Evolutionary conservation across 139 green algal genomes (phyloP), one percentile per base, ranked within the genome.

Genomic region (Raphidocelis subcapitata): DNA sequence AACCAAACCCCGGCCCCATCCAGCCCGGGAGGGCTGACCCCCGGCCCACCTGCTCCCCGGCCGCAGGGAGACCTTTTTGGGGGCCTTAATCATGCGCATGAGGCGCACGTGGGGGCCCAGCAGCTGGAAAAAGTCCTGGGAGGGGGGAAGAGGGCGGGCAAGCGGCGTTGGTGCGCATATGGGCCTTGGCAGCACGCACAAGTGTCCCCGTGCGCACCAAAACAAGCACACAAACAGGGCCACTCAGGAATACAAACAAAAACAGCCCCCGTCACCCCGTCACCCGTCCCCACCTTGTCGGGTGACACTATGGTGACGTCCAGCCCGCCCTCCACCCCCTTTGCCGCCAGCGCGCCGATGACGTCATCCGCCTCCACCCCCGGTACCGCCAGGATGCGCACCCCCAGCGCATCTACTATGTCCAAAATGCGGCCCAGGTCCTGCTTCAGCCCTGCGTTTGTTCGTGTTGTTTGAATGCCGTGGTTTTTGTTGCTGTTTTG

Each of bases 341-440:
- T 60, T 3, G 65, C 26, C 26, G 72, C 83, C 47, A 93, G 61
- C 2, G 83, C 87, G 33, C 80, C 88, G 20, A 92, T 82, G 10
- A 93, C 82, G 60, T 94, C 88, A 73, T 94, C 88, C 1, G 88
- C 88, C 56, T 94, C 88, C 37, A 93, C 81, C 0, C 88, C 88
- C 2, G 87, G 68, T 55, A 89, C 86, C 21, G 77, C 51, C 52
- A 86, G 54, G 1, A 78, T 36, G 59, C 62, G 62, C 31, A 78
- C 41, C 5, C 72, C 64, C 14, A 72, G 60, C 3, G 90, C 74
- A n/a, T 66, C 79, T 70, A 92, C 81, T 24, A 79, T 49, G 23
- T 70, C 56, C 35, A 90, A 63, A 21, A 91, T 51, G 20, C 75
- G 41, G 33, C 73, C 46, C 31, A 88, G 21, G 26, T 75, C 73